Percentiles rank a stretch among this genome's conserved stretches.
Evolutionary conservation across 345 rosid genomes (phyloP).

Genomic region (Psidium friedrichsthalianum): DNA sequence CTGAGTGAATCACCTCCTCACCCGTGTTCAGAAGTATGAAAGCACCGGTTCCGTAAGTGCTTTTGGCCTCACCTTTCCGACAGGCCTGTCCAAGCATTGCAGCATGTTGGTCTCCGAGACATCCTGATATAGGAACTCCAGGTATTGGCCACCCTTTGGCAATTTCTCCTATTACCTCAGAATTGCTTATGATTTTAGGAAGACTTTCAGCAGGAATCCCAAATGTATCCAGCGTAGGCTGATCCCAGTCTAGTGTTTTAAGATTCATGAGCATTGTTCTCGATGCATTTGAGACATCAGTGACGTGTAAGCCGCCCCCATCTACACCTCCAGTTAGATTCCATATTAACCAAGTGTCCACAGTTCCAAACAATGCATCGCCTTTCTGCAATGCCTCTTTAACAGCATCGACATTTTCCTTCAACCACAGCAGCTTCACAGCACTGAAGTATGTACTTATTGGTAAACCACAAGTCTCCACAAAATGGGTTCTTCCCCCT

Average conservation of each 20-base stretch:
- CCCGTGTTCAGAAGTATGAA: slow-evolving; percentile 95
- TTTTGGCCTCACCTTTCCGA: slow-evolving; percentile 79
- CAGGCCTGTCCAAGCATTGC: slow-evolving; percentile 97
- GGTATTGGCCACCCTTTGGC: slow-evolving; percentile 77
- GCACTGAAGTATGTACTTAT: slow-evolving; percentile 93
- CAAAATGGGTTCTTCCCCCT: slow-evolving; percentile 77
- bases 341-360: slow-evolving; percentile 93
- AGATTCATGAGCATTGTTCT: slow-evolving; percentile 93
- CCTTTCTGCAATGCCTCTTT: slow-evolving; percentile 41
- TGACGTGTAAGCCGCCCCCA: slow-evolving; percentile 74
- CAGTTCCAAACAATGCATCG: slow-evolving; percentile 79
- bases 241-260: slow-evolving; percentile 68
- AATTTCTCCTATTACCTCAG: slow-evolving; percentile 72
- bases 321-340: slow-evolving; percentile 75
- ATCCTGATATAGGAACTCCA: slow-evolving; percentile 75
- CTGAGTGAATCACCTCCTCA: slow-evolving; percentile 41
- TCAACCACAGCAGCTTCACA: slow-evolving; percentile 72
- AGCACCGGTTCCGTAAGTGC: slow-evolving; percentile 94
- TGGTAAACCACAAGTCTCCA: slow-evolving; percentile 71
- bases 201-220: slow-evolving; percentile 50
- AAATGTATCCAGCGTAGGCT: slow-evolving; percentile 33
- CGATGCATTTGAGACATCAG: slow-evolving; percentile 94
- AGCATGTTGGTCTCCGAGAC: slow-evolving; percentile 95
- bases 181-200: slow-evolving; percentile 74
- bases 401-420: slow-evolving; percentile 68